These are phyloP conservation scores for Zalerion maritima DNA, from an alignment of 495 filamentous ascomycete species.

Conservation along the genomic window DNA sequence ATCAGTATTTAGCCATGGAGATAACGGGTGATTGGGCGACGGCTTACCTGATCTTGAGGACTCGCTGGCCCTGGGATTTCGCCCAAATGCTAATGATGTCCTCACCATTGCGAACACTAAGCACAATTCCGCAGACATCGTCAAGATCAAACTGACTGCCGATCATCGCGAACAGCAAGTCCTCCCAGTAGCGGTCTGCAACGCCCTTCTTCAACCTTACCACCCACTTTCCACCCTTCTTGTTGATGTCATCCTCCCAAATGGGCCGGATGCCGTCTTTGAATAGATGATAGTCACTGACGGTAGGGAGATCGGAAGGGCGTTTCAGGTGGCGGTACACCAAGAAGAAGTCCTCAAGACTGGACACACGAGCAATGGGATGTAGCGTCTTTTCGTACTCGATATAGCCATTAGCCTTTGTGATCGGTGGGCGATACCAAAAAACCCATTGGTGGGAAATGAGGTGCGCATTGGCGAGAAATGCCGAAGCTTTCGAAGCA, in stretches of 20 bases:
- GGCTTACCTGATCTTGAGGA: constrained; percentile 87
- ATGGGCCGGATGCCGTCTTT: constrained; percentile 93
- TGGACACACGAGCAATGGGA: constrained; percentile 64
- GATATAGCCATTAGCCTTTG: constrained; percentile 72
- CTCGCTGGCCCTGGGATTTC: constrained; percentile 74
- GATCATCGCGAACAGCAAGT: constrained; percentile 76
- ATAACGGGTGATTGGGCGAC: background rate
- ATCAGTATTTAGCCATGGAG: constrained; percentile 4
- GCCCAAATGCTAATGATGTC: constrained; percentile 98
- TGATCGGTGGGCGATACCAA: constrained; percentile 89
- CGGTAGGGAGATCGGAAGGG: constrained; percentile 73
- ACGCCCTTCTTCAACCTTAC: constrained; percentile 92
- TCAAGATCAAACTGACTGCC: constrained; percentile 94
- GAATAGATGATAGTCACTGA: constrained; percentile 97
- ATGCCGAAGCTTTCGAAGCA: constrained; percentile 9
- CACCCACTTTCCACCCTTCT: constrained; percentile 92
- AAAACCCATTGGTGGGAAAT: constrained; percentile 88
- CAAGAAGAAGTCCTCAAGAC: constrained; percentile 85
- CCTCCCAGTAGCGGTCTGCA: constrained; percentile 94
- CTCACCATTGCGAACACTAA: constrained; percentile 89
- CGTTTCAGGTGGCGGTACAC: constrained; percentile 83
- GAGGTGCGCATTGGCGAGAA: constrained; percentile 26
- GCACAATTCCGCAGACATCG: constrained; percentile 85
- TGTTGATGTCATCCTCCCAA: constrained; percentile 98
- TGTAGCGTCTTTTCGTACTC: constrained; percentile 97